Evolutionary conservation across 495 filamentous ascomycete genomes (phyloP), one percentile per base, ranked within the genome.

Genomic region (Umbilicaria muhlenbergii): DNA sequence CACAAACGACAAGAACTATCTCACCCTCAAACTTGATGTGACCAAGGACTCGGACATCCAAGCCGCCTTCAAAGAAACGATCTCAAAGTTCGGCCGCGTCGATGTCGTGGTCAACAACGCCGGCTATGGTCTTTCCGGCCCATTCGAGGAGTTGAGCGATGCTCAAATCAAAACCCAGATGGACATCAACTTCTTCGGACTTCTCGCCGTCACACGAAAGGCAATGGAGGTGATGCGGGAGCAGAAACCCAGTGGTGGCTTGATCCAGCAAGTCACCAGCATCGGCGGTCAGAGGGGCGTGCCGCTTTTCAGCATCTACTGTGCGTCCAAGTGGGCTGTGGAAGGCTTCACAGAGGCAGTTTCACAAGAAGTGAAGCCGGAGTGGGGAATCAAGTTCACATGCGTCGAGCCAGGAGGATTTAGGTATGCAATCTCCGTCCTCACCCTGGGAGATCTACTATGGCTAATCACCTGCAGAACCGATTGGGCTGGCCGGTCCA

Each of bases 231-330:
- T 57, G 5, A 65, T 68, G 65, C 51, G 65, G 10, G 55, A 59
- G 35, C 49, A 58, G 46, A 58, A 58, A 37, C 60, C 59, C 3
- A 47, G 42, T 8, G 63, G 65, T 4, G 65, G 65, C 2, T 37
- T 62, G 34, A 67, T 69, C 36, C 62, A 66, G 51, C 63, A 67
- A 50, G 52, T 68, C n/a, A 64, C 63, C 1, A 60, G 55, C 7
- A 61, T 67, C 42, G 60, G 60, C 10, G 65, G 63, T 0, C 65
- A 66, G 51, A 35, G 36, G 44, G 56, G 64, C 13, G 53, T 63
- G 3, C 55, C 63, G 10, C 52, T 36, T 3, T 62, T 61, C 49
- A 53, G 47, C 33, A 59, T 62, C 39, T 67, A 67, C 46, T 59
- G 53, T 38, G 61, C 61, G 2, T 54, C 51, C 31, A 68, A 67